Evolutionary conservation across 805 yeast species (phyloP).

Genomic region (Suhomyces xylopsoci): DNA sequence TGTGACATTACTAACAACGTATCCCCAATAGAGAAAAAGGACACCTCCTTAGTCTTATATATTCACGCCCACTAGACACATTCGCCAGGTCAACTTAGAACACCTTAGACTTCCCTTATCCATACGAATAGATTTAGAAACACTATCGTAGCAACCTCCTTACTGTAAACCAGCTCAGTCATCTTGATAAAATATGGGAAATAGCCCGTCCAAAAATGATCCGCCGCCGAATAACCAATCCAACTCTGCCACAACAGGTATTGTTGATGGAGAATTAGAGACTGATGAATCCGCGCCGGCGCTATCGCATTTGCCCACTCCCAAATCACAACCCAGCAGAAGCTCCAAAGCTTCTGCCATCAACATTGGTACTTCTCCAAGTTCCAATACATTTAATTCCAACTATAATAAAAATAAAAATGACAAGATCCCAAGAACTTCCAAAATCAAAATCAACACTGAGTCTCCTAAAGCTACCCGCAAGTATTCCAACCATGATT

Average conservation of each 20-base stretch:
- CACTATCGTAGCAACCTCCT: neutral
- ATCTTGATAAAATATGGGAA: conserved; percentile 46
- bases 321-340: conserved; percentile 6
- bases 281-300: conserved; percentile 42
- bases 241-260: conserved; percentile 21
- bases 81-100: neutral
- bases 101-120: neutral
- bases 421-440: neutral
- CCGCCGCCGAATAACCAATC: conserved; percentile 41
- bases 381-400: conserved; percentile 6
- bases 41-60: neutral
- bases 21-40: neutral
- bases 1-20: conserved; percentile 1
- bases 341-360: conserved; percentile 11
- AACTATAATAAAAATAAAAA: conserved; percentile 6
- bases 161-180: neutral
- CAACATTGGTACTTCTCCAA: conserved; percentile 8
- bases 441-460: conserved; percentile 5
- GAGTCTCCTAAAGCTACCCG: conserved; percentile 1
- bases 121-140: neutral
- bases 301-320: conserved; percentile 30
- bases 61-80: neutral
- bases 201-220: conserved; percentile 59
- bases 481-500: conserved; percentile 8
- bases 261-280: conserved; percentile 39